These are phyloP conservation scores for Hyphodiscus hymeniophilus DNA, from an alignment of 495 filamentous ascomycete genomes.

Conservation along the genomic window DNA sequence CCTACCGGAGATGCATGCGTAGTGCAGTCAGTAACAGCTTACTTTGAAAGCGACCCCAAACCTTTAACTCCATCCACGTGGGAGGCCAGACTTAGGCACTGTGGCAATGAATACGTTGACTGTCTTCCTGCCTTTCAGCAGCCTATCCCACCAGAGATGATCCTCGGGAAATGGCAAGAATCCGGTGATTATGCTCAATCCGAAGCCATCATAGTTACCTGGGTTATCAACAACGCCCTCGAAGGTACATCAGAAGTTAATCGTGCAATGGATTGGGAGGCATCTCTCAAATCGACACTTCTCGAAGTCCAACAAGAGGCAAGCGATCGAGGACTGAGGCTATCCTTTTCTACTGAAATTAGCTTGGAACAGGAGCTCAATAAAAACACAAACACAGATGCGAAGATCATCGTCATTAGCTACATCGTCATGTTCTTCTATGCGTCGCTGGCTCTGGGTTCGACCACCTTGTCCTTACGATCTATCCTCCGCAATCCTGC, in stretches of 20 bases:
- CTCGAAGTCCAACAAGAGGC: slow-evolving; percentile 74
- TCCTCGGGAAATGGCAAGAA: slow-evolving; percentile 72
- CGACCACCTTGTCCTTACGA: slow-evolving; percentile 66
- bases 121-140: slow-evolving; percentile 85
- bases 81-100: slow-evolving; percentile 58
- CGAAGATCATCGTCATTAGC: slow-evolving; percentile 93
- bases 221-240: slow-evolving; percentile 87
- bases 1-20: slow-evolving; percentile 86
- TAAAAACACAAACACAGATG: slow-evolving; percentile 95
- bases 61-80: slow-evolving; percentile 54
- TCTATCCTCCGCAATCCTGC: slow-evolving; percentile 73
- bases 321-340: slow-evolving; percentile 61
- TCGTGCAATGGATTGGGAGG: slow-evolving; percentile 83
- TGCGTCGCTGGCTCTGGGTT: slow-evolving; percentile 84
- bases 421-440: slow-evolving; percentile 99
- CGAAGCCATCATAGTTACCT: slow-evolving; percentile 76
- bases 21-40: slow-evolving; percentile 80
- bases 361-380: slow-evolving; percentile 90
- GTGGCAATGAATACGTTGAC: slow-evolving; percentile 65
- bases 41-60: slow-evolving; percentile 64
- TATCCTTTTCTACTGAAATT: slow-evolving; percentile 92
- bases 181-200: slow-evolving; percentile 63
- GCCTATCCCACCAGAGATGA: slow-evolving; percentile 73
- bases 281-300: slow-evolving; percentile 61
- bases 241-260: slow-evolving; percentile 61